phyloP scores from a whole-genome alignment of 2,329 filamentous ascomycete species.

The Sclerotinia nivalis region DNA sequence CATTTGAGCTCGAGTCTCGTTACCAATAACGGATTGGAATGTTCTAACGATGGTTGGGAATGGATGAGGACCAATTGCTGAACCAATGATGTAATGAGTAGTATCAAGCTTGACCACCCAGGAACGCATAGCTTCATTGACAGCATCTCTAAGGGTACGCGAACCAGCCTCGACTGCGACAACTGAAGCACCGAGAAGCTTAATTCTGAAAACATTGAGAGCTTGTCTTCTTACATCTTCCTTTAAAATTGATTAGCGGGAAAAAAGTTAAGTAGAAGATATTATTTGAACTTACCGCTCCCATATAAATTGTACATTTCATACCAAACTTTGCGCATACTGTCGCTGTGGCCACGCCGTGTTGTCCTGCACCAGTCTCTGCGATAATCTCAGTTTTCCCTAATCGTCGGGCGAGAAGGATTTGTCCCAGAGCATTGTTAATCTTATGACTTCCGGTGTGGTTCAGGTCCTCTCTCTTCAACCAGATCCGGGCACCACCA shows the following conservation, averaged over 20 bases:
- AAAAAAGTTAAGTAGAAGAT: no score
- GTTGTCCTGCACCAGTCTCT: conserved; percentile 95
- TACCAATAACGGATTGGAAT: conserved; percentile 95
- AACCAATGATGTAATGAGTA: conserved; percentile 98
- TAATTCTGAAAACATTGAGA: conserved; percentile 98
- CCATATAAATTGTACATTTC: conserved; percentile 98
- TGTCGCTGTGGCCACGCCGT: conserved; percentile 95
- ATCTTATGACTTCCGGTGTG: conserved; percentile 99
- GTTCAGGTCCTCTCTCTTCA: conserved; percentile 97
- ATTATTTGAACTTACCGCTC: conserved; percentile 53
- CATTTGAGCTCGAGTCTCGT: conserved; percentile 94
- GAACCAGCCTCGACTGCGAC: conserved; percentile 90
- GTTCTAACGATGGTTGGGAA: conserved; percentile 97
- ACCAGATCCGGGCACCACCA: conserved; percentile 92
- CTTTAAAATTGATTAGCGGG: conserved; percentile 29
- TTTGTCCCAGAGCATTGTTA: conserved; percentile 95
- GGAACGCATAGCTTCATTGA: conserved; percentile 91
- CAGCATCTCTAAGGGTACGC: conserved; percentile 78
- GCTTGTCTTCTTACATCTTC: conserved; percentile 96
- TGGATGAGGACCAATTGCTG: conserved; percentile 93
- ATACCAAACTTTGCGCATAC: conserved; percentile 98
- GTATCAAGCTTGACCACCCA: conserved; percentile 93
- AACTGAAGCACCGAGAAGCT: conserved; percentile 88
- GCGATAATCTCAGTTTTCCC: conserved; percentile 98
- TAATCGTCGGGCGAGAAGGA: conserved; percentile 79